Percentiles rank a stretch among this genome's conserved stretches.
Conservation (phyloP, 2,329 filamentous ascomycete species). For the Nemania diffusa region DNA sequence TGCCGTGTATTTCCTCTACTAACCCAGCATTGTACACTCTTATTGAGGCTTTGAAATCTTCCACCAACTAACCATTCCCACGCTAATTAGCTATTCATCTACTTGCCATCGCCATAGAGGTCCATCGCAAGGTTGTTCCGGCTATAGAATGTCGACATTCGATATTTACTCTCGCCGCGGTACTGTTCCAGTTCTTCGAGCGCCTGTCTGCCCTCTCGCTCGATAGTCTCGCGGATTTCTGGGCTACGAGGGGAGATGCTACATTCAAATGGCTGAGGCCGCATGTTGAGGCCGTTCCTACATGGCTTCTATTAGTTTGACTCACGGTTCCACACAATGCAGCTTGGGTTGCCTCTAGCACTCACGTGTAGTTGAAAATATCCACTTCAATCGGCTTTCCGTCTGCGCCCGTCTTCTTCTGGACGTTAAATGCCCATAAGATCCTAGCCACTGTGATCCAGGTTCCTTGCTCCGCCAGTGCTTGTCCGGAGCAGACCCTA, state of each 20-base stretch:
- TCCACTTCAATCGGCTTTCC: constrained; percentile 63
- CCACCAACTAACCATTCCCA: not conserved
- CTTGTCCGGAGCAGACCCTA: constrained; percentile 63
- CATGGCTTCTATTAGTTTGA: not conserved
- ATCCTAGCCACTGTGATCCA: constrained; percentile 67
- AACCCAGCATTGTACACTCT: not conserved
- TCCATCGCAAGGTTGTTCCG: constrained; percentile 49
- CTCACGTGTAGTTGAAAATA: constrained; percentile 66
- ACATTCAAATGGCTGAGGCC: constrained; percentile 65
- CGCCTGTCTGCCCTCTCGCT: constrained; percentile 63
- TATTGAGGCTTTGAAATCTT: not conserved
- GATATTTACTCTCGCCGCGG: constrained; percentile 66
- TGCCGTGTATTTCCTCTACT: not conserved
- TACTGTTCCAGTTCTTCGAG: constrained; percentile 62
- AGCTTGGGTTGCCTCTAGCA: constrained; percentile 37
- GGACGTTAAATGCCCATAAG: constrained; percentile 67
- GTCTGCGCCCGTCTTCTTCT: constrained; percentile 50
- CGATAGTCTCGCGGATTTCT: constrained; percentile 60
- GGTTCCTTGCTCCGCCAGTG: constrained; percentile 67
- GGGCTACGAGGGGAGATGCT: constrained; percentile 61
- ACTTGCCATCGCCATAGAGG: constrained; percentile 43
- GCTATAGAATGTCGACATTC: constrained; percentile 64
- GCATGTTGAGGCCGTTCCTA: constrained; percentile 68
- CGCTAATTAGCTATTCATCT: not conserved
- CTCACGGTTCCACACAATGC: not conserved